These are phyloP conservation scores for Aspergillus hiratsukae DNA, from an alignment of 2,329 filamentous ascomycete species.

Conservation along the genomic window DNA sequence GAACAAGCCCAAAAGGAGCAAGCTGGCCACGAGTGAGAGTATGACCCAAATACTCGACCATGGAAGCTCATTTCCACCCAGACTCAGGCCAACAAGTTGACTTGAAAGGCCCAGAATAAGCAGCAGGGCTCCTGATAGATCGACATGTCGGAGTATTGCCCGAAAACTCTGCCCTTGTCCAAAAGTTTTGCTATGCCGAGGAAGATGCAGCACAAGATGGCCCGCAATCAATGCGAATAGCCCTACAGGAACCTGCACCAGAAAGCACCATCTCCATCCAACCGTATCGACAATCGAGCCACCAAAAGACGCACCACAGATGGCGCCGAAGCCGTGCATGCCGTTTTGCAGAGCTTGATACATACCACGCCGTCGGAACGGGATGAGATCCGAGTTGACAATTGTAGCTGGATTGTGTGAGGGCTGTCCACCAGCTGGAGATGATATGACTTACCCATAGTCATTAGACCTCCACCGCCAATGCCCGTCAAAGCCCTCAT, in stretches of 20 bases:
- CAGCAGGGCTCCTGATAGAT: slow-evolving; percentile 54
- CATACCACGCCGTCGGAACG: slow-evolving; percentile 65
- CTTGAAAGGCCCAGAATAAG: slow-evolving; percentile 56
- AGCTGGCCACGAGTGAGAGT: slow-evolving; percentile 33
- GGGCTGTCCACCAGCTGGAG: background rate
- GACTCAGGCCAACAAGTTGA: slow-evolving; percentile 46
- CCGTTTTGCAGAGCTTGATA: slow-evolving; percentile 65
- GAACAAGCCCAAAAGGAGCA: slow-evolving; percentile 36
- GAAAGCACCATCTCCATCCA: slow-evolving; percentile 51
- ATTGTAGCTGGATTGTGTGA: slow-evolving; percentile 48
- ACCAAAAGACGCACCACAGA: slow-evolving; percentile 49
- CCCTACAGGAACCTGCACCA: slow-evolving; percentile 59
- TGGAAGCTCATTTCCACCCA: slow-evolving; percentile 45
- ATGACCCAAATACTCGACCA: slow-evolving; percentile 43
- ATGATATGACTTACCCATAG: slow-evolving; percentile 45
- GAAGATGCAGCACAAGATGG: slow-evolving; percentile 49
- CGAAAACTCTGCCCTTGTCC: slow-evolving; percentile 24
- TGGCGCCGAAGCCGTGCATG: slow-evolving; percentile 58
- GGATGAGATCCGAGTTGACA: slow-evolving; percentile 68
- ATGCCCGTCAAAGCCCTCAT: slow-evolving; percentile 68
- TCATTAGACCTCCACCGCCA: slow-evolving; percentile 67
- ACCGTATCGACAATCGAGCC: slow-evolving; percentile 42
- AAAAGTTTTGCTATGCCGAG: slow-evolving; percentile 21
- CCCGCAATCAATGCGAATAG: slow-evolving; percentile 52
- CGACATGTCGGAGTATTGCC: slow-evolving; percentile 52